phyloP scores from a whole-genome alignment of 192 early-diverging fungal genomes.

The Coemansia pectinata region DNA sequence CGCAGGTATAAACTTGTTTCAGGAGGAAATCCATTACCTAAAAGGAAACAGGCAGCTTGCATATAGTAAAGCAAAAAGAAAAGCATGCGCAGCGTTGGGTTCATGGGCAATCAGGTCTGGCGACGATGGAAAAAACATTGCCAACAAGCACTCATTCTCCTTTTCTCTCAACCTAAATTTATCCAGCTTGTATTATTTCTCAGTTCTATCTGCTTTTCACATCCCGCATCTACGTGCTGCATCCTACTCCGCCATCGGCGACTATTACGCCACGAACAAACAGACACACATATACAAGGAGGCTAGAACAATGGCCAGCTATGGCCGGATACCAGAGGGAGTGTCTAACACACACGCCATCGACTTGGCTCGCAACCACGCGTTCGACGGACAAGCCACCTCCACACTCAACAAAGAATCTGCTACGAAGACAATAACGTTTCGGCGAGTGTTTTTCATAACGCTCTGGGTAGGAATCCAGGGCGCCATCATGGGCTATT shows the following conservation, averaged over 20 bases:
- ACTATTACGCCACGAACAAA: neutral
- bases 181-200: neutral
- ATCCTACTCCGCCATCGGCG: neutral
- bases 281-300: neutral
- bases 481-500: conserved; percentile 51
- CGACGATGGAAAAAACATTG: neutral
- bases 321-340: neutral
- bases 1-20: neutral
- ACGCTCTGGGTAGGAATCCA: conserved; percentile 59
- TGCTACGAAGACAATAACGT: conserved; percentile 15
- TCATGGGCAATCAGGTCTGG: neutral
- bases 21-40: neutral
- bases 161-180: neutral
- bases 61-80: neutral
- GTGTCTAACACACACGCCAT: conserved; percentile 6
- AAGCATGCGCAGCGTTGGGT: neutral
- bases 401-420: neutral
- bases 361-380: conserved; percentile 26
- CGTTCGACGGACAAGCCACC: conserved; percentile 27
- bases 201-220: neutral
- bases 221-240: neutral
- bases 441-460: conserved; percentile 43
- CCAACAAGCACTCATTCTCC: neutral
- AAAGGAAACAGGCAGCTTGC: neutral
- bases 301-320: neutral